Conservation (phyloP, 1,139 yeast genomes). For the Candida tropicalis region DNA sequence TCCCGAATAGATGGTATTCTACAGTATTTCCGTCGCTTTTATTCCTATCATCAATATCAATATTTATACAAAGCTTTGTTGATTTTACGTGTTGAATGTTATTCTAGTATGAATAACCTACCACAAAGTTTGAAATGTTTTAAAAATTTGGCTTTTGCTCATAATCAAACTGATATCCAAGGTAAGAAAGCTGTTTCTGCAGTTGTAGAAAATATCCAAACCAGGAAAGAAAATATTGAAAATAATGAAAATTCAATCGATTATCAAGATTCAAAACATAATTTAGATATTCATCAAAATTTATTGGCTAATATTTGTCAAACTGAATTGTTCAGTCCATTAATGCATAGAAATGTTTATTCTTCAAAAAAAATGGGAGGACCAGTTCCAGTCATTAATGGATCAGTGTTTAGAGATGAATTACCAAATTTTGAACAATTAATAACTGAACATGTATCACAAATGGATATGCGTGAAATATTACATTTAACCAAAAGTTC, state of each 20-base stretch:
- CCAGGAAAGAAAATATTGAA: conserved; percentile 31
- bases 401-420: conserved; percentile 29
- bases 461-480: conserved; percentile 6
- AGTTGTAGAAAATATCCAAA: conserved; percentile 19
- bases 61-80: conserved; percentile 32
- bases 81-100: conserved; percentile 35
- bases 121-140: conserved; percentile 29
- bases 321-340: conserved; percentile 28
- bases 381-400: conserved; percentile 27
- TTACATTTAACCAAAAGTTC: conserved; percentile 14
- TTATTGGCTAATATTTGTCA: conserved; percentile 16
- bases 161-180: conserved; percentile 13
- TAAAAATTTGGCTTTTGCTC: conserved; percentile 20
- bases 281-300: conserved; percentile 24
- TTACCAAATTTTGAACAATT: conserved; percentile 32
- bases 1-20: conserved; percentile 33
- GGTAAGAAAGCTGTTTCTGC: conserved; percentile 5
- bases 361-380: conserved; percentile 19
- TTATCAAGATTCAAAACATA: conserved; percentile 1
- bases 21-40: conserved; percentile 41
- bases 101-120: conserved; percentile 27
- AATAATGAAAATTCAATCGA: conserved; percentile 13
- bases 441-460: conserved; percentile 16
- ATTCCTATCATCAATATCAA: conserved; percentile 27
- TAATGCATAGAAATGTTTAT: conserved; percentile 31